phyloP scores from a whole-genome alignment of 2,329 filamentous ascomycete species.

The Aspergillus sp. region DNA sequence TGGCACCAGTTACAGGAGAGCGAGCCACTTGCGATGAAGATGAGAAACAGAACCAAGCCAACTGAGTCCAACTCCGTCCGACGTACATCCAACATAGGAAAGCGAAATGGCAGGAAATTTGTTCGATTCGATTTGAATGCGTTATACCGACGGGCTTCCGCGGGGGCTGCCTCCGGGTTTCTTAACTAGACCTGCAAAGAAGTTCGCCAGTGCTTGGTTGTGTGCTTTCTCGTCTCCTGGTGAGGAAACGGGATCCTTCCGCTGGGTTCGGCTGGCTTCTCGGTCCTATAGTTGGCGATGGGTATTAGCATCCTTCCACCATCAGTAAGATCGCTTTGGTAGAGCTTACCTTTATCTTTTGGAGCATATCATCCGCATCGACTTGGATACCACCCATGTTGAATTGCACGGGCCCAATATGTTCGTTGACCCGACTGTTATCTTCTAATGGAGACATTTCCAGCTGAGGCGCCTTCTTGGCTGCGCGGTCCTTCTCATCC shows the following conservation, averaged over 20 bases:
- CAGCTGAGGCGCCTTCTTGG: constrained; percentile 34
- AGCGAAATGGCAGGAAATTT: background rate
- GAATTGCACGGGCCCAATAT: constrained; percentile 93
- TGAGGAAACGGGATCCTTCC: constrained; percentile 33
- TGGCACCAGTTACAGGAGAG: background rate
- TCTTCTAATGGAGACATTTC: constrained; percentile 40
- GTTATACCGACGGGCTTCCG: constrained; percentile 35
- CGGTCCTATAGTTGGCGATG: constrained; percentile 36
- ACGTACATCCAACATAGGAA: constrained; percentile 4
- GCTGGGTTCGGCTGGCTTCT: constrained; percentile 42
- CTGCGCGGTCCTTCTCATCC: constrained; percentile 48
- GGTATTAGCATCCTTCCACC: constrained; percentile 10
- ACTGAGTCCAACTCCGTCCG: background rate
- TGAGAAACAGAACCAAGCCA: background rate
- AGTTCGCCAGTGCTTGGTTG: constrained; percentile 59
- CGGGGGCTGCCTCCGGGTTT: constrained; percentile 44
- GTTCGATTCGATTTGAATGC: background rate
- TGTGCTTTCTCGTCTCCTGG: constrained; percentile 52
- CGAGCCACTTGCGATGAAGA: background rate
- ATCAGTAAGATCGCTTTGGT: background rate
- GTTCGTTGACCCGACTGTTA: constrained; percentile 61
- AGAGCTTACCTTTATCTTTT: constrained; percentile 70
- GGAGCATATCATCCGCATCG: constrained; percentile 89
- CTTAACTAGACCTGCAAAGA: constrained; percentile 61
- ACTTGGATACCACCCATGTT: constrained; percentile 98